Conservation (phyloP, 2,329 filamentous ascomycete genomes). For the Aphanocladium album region DNA sequence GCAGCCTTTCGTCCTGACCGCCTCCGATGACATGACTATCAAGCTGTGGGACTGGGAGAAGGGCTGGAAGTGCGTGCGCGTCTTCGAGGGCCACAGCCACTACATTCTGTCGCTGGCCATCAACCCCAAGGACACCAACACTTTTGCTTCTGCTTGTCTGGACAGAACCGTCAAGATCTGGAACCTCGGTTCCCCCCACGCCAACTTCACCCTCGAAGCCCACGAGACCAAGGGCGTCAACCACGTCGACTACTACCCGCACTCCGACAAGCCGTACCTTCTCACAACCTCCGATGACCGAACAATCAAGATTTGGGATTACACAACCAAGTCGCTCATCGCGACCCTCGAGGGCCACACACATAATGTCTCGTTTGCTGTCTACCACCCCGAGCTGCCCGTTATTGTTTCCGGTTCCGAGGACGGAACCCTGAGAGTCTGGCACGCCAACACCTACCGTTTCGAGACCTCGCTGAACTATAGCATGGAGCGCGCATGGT, state of each 20-base stretch:
- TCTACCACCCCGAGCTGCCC: slow-evolving; percentile 93
- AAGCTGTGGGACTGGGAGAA: slow-evolving; percentile 99
- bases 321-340: slow-evolving; percentile 95
- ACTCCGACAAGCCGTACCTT: slow-evolving; percentile 76
- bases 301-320: slow-evolving; percentile 98
- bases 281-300: slow-evolving; percentile 95
- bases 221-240: slow-evolving; percentile 98
- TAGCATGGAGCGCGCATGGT: slow-evolving; percentile 93
- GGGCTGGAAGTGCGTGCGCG: slow-evolving; percentile 93
- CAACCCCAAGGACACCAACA: slow-evolving; percentile 96
- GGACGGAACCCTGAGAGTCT: slow-evolving; percentile 95
- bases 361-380: slow-evolving; percentile 96
- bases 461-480: slow-evolving; percentile 96
- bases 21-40: slow-evolving; percentile 97
- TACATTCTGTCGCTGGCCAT: slow-evolving; percentile 96
- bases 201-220: slow-evolving; percentile 95
- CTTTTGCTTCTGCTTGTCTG: slow-evolving; percentile 85
- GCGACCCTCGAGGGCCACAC: slow-evolving; percentile 95
- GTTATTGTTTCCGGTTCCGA: slow-evolving; percentile 98
- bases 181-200: slow-evolving; percentile 87
- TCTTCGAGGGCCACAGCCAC: slow-evolving; percentile 94
- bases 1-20: slow-evolving; percentile 91
- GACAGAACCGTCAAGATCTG: slow-evolving; percentile 98
- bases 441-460: slow-evolving; percentile 96
- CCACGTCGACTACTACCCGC: slow-evolving; percentile 85